A percentile compares a stretch with the other conserved stretches of the same genome.
phyloP scores from a whole-genome alignment of 352 stramenopile genomes.

The Globisporangium acanthophoron region DNA sequence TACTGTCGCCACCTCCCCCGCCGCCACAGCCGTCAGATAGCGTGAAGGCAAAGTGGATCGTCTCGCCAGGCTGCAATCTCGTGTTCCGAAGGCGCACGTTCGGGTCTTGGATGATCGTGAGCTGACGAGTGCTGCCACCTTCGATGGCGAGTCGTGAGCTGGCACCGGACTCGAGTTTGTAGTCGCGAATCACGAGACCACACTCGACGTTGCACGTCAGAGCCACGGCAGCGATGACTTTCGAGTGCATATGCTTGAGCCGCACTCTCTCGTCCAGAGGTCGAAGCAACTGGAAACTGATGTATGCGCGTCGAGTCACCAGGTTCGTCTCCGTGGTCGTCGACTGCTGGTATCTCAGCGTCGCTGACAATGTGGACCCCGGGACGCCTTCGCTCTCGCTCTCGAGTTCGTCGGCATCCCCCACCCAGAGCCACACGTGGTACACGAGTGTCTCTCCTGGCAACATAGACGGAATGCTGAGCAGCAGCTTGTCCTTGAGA shows the following conservation, averaged over 20 bases:
- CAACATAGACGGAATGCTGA: slow-evolving; percentile 18
- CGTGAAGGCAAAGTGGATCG: slow-evolving; percentile 36
- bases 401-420: slow-evolving; percentile 10
- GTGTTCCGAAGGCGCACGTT: slow-evolving; percentile 27
- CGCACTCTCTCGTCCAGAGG: slow-evolving; percentile 30
- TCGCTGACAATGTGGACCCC: slow-evolving; percentile 16
- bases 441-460: slow-evolving; percentile 17
- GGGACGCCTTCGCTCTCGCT: not conserved
- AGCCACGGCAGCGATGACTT: slow-evolving; percentile 24
- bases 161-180: slow-evolving; percentile 16
- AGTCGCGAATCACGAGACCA: slow-evolving; percentile 26
- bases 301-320: slow-evolving; percentile 21
- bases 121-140: not conserved
- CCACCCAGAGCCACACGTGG: slow-evolving; percentile 16
- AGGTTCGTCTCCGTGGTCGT: slow-evolving; percentile 11
- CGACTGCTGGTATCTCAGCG: slow-evolving; percentile 22
- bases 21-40: slow-evolving; percentile 1
- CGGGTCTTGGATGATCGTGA: slow-evolving; percentile 26
- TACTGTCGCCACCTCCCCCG: not conserved
- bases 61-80: slow-evolving; percentile 24
- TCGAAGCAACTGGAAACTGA: slow-evolving; percentile 24
- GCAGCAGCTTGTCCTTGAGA: slow-evolving; percentile 13
- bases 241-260: slow-evolving; percentile 27
- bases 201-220: slow-evolving; percentile 34
- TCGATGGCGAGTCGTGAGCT: not conserved